Percentiles rank a stretch among this genome's conserved stretches.
phyloP scores from a whole-genome alignment of 2,329 filamentous ascomycete genomes.

The Drechslerella stenobrocha region DNA sequence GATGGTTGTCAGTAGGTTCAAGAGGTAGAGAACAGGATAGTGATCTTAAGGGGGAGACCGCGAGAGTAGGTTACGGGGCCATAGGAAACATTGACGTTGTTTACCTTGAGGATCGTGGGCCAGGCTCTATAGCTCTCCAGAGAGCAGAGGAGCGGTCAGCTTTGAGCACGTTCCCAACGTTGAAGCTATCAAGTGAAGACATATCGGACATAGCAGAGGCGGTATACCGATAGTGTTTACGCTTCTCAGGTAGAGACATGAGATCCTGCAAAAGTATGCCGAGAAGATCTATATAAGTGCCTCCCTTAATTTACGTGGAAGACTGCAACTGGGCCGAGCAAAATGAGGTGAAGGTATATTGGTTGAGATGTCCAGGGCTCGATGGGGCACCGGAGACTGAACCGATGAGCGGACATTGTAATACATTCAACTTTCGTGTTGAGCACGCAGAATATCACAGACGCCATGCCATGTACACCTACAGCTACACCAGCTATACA shows the following conservation, averaged over 20 bases:
- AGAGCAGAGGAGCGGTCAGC: background rate
- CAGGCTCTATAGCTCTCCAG: background rate
- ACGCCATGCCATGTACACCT: background rate
- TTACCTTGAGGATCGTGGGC: background rate
- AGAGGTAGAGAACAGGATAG: background rate
- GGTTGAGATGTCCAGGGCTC: too few species aligned
- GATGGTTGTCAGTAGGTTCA: background rate
- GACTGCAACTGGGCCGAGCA: too few species aligned
- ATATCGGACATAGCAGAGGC: background rate
- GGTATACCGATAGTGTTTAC: too few species aligned
- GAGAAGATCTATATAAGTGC: too few species aligned
- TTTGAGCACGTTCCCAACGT: background rate
- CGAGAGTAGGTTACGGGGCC: background rate
- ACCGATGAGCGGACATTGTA: too few species aligned
- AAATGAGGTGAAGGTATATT: too few species aligned
- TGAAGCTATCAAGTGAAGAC: background rate
- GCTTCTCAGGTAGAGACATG: background rate
- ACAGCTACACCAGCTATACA: too few species aligned
- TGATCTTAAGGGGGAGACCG: background rate
- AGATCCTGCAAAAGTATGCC: too few species aligned
- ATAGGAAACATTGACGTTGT: background rate
- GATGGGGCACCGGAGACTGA: too few species aligned
- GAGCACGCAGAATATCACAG: slow-evolving; percentile 18
- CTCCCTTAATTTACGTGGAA: too few species aligned
- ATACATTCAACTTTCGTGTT: slow-evolving; percentile 9